Conservation (phyloP, 257 asterid genomes). For the Solanum medicagineum region DNA sequence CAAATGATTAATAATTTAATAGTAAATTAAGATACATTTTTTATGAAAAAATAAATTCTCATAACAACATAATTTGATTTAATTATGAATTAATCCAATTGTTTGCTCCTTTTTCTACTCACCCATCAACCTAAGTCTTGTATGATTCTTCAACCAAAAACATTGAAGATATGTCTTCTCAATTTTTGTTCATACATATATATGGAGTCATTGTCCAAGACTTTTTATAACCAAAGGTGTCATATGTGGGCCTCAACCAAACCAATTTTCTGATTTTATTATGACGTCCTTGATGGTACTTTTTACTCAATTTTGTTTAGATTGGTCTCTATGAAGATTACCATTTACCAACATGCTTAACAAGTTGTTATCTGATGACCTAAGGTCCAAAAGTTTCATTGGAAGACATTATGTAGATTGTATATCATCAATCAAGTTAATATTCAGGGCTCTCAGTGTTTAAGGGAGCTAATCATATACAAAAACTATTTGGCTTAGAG, state of each 20-base stretch:
- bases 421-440: not conserved
- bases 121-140: not conserved
- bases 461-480: too few species aligned
- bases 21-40: too few species aligned
- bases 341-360: not conserved
- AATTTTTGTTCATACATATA: not conserved
- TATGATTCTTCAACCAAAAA: not conserved
- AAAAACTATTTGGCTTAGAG: not conserved
- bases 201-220: not conserved
- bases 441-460: too few species aligned
- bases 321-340: not conserved
- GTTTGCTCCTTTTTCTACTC: not conserved
- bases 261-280: not conserved
- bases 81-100: not conserved
- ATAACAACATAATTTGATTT: too few species aligned
- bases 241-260: not conserved
- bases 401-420: not conserved
- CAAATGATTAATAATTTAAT: not conserved
- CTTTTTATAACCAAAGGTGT: not conserved
- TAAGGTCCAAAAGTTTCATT: not conserved
- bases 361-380: not conserved
- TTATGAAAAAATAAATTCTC: not conserved
- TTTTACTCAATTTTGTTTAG: not conserved
- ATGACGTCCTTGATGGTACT: not conserved
- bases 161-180: not conserved